Evolutionary conservation across 164 flowering plant species (phyloP).

Genomic region (Nymphaea colorata): DNA sequence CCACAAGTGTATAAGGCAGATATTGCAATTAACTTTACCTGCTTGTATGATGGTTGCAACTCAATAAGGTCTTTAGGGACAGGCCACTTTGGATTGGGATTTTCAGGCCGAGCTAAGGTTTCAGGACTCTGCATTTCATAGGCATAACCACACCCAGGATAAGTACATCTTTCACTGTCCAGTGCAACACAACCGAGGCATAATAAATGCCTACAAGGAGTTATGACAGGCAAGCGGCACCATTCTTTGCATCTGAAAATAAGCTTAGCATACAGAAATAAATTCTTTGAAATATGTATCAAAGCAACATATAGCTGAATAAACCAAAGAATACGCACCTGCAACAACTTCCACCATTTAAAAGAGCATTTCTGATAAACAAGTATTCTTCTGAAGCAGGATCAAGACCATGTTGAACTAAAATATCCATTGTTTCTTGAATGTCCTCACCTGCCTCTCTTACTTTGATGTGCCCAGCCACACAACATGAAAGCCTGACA

Average conservation of each 20-base stretch:
- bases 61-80: conserved; percentile 99
- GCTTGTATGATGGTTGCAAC: conserved; percentile 95
- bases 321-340: conserved; percentile 37
- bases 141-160: conserved; percentile 66
- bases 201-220: conserved; percentile 93
- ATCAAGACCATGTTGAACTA: conserved; percentile 65
- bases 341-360: conserved; percentile 65
- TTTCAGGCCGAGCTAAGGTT: conserved; percentile 75
- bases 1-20: background rate
- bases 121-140: conserved; percentile 98
- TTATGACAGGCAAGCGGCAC: conserved; percentile 90
- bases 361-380: conserved; percentile 44
- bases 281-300: background rate
- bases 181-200: conserved; percentile 89
- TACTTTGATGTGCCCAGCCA: conserved; percentile 92
- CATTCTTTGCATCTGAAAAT: conserved; percentile 67
- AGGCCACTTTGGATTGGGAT: conserved; percentile 97
- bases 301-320: background rate
- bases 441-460: conserved; percentile 81
- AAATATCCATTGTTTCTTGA: conserved; percentile 92
- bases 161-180: conserved; percentile 67
- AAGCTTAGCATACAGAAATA: background rate
- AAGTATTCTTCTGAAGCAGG: conserved; percentile 57
- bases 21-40: conserved; percentile 22
- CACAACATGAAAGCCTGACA: conserved; percentile 92